These are phyloP conservation scores for Suillus weaverae DNA, from an alignment of 768 basidiomycete species.

Conservation along the genomic window DNA sequence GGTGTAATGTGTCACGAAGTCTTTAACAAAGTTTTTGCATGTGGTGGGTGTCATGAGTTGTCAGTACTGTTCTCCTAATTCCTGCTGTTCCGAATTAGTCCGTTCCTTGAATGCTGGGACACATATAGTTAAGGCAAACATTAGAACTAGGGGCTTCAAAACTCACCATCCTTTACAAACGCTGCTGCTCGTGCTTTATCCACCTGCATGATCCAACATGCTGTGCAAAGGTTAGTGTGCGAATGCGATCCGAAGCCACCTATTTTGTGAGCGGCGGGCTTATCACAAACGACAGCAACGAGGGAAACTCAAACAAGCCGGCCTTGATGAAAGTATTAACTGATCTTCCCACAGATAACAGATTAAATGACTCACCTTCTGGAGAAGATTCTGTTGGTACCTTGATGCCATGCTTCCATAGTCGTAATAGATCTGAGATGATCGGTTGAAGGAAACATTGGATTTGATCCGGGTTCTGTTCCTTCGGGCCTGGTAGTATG, in stretches of 20 bases:
- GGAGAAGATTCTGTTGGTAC: too few relatives aligned
- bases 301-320: slow-evolving; percentile 13
- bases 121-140: not conserved
- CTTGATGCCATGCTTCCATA: too few relatives aligned
- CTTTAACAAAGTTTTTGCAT: slow-evolving; percentile 6
- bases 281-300: slow-evolving; percentile 37
- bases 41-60: not conserved
- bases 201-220: slow-evolving; percentile 33
- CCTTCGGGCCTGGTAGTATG: too few relatives aligned
- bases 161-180: slow-evolving; percentile 23
- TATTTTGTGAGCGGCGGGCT: slow-evolving; percentile 39
- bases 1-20: slow-evolving; percentile 8
- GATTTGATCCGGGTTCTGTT: too few relatives aligned
- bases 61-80: not conserved
- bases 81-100: not conserved
- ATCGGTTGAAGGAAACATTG: too few relatives aligned
- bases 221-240: slow-evolving; percentile 36
- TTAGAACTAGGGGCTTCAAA: not conserved
- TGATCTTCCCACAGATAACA: slow-evolving; percentile 19
- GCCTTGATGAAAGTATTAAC: slow-evolving; percentile 30
- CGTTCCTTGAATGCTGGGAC: not conserved
- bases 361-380: too few relatives aligned
- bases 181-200: slow-evolving; percentile 20
- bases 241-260: slow-evolving; percentile 31
- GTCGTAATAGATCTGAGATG: too few relatives aligned